These are phyloP conservation scores for Colletotrichum magnum DNA, from an alignment of 2,329 filamentous ascomycete species.

Conservation along the genomic window DNA sequence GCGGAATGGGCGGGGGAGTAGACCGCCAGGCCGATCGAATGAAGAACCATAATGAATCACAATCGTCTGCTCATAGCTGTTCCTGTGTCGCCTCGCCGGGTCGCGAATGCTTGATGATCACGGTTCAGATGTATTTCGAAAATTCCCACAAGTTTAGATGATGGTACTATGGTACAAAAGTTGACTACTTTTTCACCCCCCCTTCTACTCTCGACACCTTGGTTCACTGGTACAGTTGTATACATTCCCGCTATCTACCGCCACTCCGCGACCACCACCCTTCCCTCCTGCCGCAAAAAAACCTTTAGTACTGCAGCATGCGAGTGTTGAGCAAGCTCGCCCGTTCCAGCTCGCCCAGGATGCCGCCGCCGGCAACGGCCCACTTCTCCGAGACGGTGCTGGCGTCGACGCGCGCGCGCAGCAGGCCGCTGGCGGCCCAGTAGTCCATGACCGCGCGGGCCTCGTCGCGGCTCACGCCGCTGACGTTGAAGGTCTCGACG, in stretches of 20 bases:
- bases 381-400: conserved; percentile 84
- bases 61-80: not conserved
- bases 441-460: conserved; percentile 89
- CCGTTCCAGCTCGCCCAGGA: conserved; percentile 89
- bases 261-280: not conserved
- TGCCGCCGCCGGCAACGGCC: conserved; percentile 84
- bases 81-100: no score
- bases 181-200: not conserved
- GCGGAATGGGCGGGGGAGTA: not conserved
- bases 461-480: conserved; percentile 81
- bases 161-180: conserved; percentile 37
- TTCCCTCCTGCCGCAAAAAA: no score
- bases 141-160: conserved; percentile 26
- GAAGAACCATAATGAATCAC: conserved; percentile 15
- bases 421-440: conserved; percentile 87
- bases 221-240: conserved; percentile 31
- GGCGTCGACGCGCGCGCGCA: conserved; percentile 80
- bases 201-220: conserved; percentile 23
- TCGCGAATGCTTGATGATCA: not conserved
- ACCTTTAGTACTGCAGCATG: conserved; percentile 44
- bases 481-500: conserved; percentile 69
- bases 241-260: conserved; percentile 10
- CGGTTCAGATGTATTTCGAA: not conserved
- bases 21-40: not conserved
- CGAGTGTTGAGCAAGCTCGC: conserved; percentile 66